These are phyloP conservation scores for Bolboschoenoplectus hybrid DNA, from an alignment of 202 grass and related monocot genomes.

Conservation along the genomic window DNA sequence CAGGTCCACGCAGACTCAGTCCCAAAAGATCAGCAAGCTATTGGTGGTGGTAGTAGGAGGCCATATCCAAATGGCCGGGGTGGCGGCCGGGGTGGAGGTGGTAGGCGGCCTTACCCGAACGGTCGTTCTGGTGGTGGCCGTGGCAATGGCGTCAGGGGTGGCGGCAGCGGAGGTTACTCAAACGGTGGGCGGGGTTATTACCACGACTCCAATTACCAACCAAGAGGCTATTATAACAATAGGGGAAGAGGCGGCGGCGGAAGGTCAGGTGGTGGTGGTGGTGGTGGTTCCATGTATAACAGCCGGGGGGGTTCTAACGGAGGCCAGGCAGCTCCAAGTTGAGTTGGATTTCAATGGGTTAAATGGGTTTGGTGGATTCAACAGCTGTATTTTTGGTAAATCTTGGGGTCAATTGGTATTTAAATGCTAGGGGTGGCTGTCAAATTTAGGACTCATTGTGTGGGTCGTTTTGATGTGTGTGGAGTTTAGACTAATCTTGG, in stretches of 20 bases:
- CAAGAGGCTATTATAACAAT: conserved; percentile 37
- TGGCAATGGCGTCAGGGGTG: conserved; percentile 24
- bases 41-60: conserved; percentile 18
- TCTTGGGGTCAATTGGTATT: conserved; percentile 24
- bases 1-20: conserved; percentile 30
- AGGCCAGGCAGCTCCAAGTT: conserved; percentile 7
- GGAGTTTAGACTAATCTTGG: conserved; percentile 44
- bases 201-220: conserved; percentile 39
- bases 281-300: conserved; percentile 27
- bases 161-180: conserved; percentile 31
- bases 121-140: conserved; percentile 24
- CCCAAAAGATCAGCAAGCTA: conserved; percentile 29
- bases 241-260: conserved; percentile 32
- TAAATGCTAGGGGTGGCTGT: conserved; percentile 28
- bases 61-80: conserved; percentile 36
- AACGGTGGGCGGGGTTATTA: conserved; percentile 33
- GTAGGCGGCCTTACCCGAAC: conserved; percentile 22
- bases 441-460: conserved; percentile 24
- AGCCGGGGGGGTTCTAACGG: conserved; percentile 13
- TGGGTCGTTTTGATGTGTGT: conserved; percentile 36
- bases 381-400: conserved; percentile 24
- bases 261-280: conserved; percentile 9
- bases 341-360: conserved; percentile 28
- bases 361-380: conserved; percentile 34
- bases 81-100: conserved; percentile 20